Evolutionary conservation across 139 green algal species (phyloP).

Genomic region (Chlorella sp.): DNA sequence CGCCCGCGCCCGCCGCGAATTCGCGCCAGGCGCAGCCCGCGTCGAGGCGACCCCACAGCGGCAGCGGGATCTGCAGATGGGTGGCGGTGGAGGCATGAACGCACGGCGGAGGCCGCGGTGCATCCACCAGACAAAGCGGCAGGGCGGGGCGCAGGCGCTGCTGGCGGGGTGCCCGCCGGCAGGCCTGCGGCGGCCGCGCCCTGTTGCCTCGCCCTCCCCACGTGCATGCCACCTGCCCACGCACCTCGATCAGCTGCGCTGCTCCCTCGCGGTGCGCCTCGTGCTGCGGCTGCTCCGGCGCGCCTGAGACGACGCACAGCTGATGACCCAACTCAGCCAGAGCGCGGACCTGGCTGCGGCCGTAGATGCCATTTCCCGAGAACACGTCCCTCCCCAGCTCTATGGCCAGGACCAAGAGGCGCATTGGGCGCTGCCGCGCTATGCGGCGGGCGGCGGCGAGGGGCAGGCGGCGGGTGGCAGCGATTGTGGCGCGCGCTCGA

Average conservation of each 20-base stretch:
- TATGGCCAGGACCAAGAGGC: conserved; percentile 65
- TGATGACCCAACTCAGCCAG: not conserved
- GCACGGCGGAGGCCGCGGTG: not conserved
- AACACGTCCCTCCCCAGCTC: conserved; percentile 74
- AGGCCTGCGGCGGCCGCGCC: not conserved
- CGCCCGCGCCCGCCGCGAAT: conserved; percentile 39
- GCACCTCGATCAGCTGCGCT: not conserved
- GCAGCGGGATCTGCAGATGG: conserved; percentile 58
- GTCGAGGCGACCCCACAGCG: conserved; percentile 64
- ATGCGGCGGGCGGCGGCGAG: too few species aligned
- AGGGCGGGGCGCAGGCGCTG: not conserved
- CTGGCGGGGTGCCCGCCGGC: not conserved
- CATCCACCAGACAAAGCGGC: not conserved
- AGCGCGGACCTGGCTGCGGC: conserved; percentile 46
- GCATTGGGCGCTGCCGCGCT: conserved; percentile 33
- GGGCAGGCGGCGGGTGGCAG: too few species aligned
- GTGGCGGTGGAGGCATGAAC: not conserved
- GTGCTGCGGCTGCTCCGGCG: not conserved
- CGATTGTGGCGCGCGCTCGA: too few species aligned
- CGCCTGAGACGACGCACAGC: too few species aligned
- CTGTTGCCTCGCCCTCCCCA: not conserved
- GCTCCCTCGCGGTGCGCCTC: too few species aligned
- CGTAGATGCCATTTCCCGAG: conserved; percentile 79
- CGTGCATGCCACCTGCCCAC: not conserved
- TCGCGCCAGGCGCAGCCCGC: conserved; percentile 43